A percentile compares a stretch with the other conserved stretches of the same genome.
Evolutionary conservation across 192 early-diverging fungal genomes (phyloP).

Genomic region (Phycomyces blakesleeanus): DNA sequence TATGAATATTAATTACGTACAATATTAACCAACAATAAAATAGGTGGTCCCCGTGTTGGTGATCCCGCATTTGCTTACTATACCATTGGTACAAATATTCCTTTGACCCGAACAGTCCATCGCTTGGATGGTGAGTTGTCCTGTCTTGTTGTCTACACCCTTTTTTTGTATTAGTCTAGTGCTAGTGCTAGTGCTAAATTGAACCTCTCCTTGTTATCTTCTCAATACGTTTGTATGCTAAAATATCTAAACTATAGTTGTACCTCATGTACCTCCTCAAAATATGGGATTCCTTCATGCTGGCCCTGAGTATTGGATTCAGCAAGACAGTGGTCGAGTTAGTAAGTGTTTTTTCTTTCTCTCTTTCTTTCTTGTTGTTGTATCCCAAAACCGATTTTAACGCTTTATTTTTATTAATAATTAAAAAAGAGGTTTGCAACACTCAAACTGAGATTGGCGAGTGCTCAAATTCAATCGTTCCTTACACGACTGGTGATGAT

Average conservation of each 20-base stretch:
- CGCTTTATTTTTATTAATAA: neutral
- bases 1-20: neutral
- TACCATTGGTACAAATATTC: slow-evolving; percentile 16
- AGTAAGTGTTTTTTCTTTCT: slow-evolving; percentile 14
- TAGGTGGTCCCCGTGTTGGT: slow-evolving; percentile 25
- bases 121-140: slow-evolving; percentile 25
- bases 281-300: slow-evolving; percentile 20
- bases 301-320: slow-evolving; percentile 29
- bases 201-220: no score
- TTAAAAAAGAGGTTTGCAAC: slow-evolving; percentile 16
- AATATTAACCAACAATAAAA: neutral
- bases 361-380: neutral
- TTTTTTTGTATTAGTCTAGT: neutral
- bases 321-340: neutral
- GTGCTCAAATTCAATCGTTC: slow-evolving; percentile 23
- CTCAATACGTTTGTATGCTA: no score
- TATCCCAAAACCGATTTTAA: neutral
- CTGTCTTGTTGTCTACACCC: no score
- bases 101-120: slow-evolving; percentile 16
- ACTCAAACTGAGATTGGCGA: slow-evolving; percentile 7
- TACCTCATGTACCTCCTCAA: slow-evolving; percentile 25
- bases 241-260: slow-evolving; percentile 11
- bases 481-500: slow-evolving; percentile 14
- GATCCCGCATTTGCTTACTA: slow-evolving; percentile 23
- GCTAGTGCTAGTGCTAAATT: no score